phyloP scores from a whole-genome alignment of 2,329 filamentous ascomycete species.

The Fusarium xylarioides region DNA sequence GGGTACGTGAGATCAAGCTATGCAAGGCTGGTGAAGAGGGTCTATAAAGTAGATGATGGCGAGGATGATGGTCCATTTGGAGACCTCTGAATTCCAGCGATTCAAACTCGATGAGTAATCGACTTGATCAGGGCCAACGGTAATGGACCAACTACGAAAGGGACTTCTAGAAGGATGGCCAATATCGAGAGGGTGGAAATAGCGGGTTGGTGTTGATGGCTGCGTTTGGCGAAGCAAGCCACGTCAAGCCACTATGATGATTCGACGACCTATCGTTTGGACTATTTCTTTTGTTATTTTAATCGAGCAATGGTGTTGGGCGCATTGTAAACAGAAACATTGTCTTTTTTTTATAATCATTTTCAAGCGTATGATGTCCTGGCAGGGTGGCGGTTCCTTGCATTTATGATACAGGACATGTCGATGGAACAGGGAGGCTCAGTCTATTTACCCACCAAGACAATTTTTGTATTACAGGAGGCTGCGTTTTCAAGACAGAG shows the following conservation, averaged over 20 bases:
- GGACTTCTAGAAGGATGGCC: conserved; percentile 8
- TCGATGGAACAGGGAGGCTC: conserved; percentile 19
- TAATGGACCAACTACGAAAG: neutral
- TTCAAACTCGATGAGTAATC: conserved; percentile 3
- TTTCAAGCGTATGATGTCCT: conserved; percentile 27
- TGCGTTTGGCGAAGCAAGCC: conserved; percentile 23
- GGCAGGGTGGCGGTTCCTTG: conserved; percentile 7
- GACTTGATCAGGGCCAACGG: neutral
- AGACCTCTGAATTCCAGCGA: neutral
- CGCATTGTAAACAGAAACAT: conserved; percentile 42
- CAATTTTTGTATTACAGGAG: conserved; percentile 8
- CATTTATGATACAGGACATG: conserved; percentile 11
- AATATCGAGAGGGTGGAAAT: conserved; percentile 20
- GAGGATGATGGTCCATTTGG: neutral
- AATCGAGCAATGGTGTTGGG: conserved; percentile 49
- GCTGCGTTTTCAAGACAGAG: conserved; percentile 28
- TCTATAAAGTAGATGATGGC: conserved; percentile 61
- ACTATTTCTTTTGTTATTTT: conserved; percentile 40
- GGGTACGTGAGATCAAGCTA: conserved; percentile 96
- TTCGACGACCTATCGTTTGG: conserved; percentile 39
- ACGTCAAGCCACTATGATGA: conserved; percentile 35
- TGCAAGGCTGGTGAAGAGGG: conserved; percentile 98
- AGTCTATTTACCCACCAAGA: conserved; percentile 13
- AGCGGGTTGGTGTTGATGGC: conserved; percentile 19
- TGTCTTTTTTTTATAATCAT: neutral